These are phyloP conservation scores for Myxozyma geophila DNA, from an alignment of 805 yeast genomes.

Conservation along the genomic window DNA sequence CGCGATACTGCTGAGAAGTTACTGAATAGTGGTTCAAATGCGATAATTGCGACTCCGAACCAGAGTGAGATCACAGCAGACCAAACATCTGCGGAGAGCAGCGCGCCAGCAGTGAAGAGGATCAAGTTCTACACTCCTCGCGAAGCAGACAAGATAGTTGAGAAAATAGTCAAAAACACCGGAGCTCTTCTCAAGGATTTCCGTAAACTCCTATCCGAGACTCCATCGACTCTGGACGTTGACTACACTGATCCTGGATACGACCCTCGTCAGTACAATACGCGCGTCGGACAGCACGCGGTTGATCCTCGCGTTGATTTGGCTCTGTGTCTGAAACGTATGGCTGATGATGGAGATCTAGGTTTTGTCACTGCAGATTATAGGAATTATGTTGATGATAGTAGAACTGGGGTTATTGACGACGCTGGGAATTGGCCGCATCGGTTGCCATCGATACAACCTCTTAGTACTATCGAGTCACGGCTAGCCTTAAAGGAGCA, in stretches of 20 bases:
- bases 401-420: neutral
- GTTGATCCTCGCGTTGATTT: conserved; percentile 30
- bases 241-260: conserved; percentile 11
- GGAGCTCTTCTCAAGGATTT: conserved; percentile 24
- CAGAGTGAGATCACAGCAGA: neutral
- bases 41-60: neutral
- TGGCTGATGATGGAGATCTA: conserved; percentile 22
- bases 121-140: conserved; percentile 1
- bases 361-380: conserved; percentile 23
- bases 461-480: neutral
- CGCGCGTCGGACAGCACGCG: neutral
- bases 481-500: conserved; percentile 5
- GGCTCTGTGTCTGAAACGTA: conserved; percentile 25
- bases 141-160: conserved; percentile 17
- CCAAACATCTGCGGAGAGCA: neutral
- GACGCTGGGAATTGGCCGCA: conserved; percentile 15
- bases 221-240: conserved; percentile 26
- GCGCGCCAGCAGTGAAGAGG: neutral
- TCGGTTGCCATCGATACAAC: conserved; percentile 1
- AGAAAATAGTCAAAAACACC: conserved; percentile 39
- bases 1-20: no score
- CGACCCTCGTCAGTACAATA: neutral
- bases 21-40: no score
- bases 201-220: conserved; percentile 33
- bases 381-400: conserved; percentile 1